These are phyloP conservation scores for Epichloe bromicola DNA, from an alignment of 2,329 filamentous ascomycete species.

Conservation along the genomic window DNA sequence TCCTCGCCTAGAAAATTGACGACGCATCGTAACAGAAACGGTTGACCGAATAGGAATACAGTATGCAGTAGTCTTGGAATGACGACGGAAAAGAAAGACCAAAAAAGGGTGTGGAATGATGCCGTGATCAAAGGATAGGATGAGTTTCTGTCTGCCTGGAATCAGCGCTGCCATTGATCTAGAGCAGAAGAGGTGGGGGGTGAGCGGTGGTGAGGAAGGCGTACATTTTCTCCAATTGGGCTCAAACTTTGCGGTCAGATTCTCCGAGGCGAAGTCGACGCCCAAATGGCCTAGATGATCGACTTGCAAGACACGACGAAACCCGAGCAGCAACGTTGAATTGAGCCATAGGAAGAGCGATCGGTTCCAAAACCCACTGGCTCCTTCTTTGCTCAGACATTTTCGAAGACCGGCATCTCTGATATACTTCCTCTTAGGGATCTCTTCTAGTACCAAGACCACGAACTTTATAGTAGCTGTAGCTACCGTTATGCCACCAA, in stretches of 20 bases:
- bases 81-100: constrained; percentile 9
- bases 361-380: constrained; percentile 13
- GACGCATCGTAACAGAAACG: constrained; percentile 23
- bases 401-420: background rate
- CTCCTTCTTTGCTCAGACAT: constrained; percentile 7
- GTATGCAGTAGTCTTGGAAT: constrained; percentile 17
- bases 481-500: constrained; percentile 15
- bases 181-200: background rate
- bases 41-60: constrained; percentile 26
- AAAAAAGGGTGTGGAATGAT: constrained; percentile 4
- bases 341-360: constrained; percentile 17
- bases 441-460: constrained; percentile 24
- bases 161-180: background rate
- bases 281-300: constrained; percentile 15
- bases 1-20: constrained; percentile 15
- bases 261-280: background rate
- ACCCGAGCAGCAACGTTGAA: constrained; percentile 18
- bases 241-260: background rate
- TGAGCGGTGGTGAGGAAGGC: background rate
- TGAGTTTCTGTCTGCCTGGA: background rate
- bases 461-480: constrained; percentile 18
- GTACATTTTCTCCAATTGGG: background rate
- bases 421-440: constrained; percentile 3
- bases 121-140: constrained; percentile 5
- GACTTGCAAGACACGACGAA: constrained; percentile 17